Evolutionary conservation across 2,329 filamentous ascomycete genomes (phyloP), one percentile per base, ranked within the genome.

Genomic region (Colletotrichum tabaci): DNA sequence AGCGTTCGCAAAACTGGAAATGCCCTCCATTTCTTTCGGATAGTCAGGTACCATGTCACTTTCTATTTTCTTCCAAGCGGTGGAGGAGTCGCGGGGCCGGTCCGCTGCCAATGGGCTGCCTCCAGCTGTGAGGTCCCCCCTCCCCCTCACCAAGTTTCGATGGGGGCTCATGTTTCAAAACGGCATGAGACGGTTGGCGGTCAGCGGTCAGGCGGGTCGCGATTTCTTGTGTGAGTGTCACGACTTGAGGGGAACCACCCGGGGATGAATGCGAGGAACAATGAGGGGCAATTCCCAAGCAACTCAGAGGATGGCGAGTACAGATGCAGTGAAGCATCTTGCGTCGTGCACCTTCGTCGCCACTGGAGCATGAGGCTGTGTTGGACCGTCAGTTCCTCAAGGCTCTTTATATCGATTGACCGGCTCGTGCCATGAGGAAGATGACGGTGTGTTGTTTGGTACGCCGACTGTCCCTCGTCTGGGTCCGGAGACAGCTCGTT

Each of bases 161-260:
- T 72, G 65, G 66, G 66, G 52, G 65, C 44, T 53, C 58, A 55
- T 58, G 68, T 71, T 71, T 68, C 68, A 68, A 63, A 68, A 62
- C 68, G 68, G 68, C 44, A 63, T 68, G 68, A 68, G 64, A 71
- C 58, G 68, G 68, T 71, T 62, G 46, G 68, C 68, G 68, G 68
- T 68, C 68, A 68, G 68, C 68, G 68, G 68, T 68, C 68, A 68
- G 46, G 58, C 68, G 63, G 18, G 26, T 13, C 26, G 13, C 40
- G 38, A 15, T 26, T 8, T n/a, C 18, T 55, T 47, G 49, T 62
- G 57, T 55, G 49, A 46, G 49, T 67, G 57, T 55, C 49, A 46
- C 40, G 49, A 38, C 35, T 38, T 10, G n/a, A 21, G 40, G 38
- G 15, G 46, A 58, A 58, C 30, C 44, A 26, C 35, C 8, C 16